Base-by-base conservation (phyloP, 2,329 filamentous ascomycete species). In the Claviceps pazoutovae region DNA sequence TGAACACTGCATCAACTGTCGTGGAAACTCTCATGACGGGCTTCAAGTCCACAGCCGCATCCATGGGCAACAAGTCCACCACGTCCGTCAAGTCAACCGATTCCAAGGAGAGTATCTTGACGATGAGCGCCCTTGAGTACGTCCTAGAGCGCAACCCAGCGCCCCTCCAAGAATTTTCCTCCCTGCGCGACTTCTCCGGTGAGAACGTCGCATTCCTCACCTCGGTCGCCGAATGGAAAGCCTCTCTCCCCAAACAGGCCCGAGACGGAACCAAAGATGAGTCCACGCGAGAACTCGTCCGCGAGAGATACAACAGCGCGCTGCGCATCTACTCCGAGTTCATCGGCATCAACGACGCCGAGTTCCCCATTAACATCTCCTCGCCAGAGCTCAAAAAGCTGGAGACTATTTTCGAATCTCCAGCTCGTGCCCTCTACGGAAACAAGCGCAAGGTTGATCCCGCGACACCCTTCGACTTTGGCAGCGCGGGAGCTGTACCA, bases 161-260 rank as follows among this genome's bases (percentile, higher is more conserved):
- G 4, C 77, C 78, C 0, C 71, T 86, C 0, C 78, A 82, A 52
- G 66, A 79, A 50, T 86, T 83, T 61, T 82, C 83, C 0, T 81
- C 82, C 0, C 69, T 78, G 1, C 73, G 75, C 38, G 83, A 86
- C 57, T 85, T 86, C 60, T 84, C 82, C 0, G 82, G 81, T 14
- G 83, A 86, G 62, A 86, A 86, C 60, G 81, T 86, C 56, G 75
- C 80, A 37, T 86, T 86, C 61, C 67, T 86, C 2, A 79, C 72
- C 8, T 68, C 71, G n/a, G 73, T 83, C 1, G 66, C 71, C 1
- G 69, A 73, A 48, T 84, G 79, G 77, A 80, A 77, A 60, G 58
- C 61, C 3, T 64, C 63, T 1, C 62, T 66, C 46, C 64, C 66
- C 0, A 41, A 43, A 1, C 39, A 56, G 1, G 48, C 58, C 1